Evolutionary conservation across 169 alveolate genomes (phyloP).

Genomic region (Theileria sp.): DNA sequence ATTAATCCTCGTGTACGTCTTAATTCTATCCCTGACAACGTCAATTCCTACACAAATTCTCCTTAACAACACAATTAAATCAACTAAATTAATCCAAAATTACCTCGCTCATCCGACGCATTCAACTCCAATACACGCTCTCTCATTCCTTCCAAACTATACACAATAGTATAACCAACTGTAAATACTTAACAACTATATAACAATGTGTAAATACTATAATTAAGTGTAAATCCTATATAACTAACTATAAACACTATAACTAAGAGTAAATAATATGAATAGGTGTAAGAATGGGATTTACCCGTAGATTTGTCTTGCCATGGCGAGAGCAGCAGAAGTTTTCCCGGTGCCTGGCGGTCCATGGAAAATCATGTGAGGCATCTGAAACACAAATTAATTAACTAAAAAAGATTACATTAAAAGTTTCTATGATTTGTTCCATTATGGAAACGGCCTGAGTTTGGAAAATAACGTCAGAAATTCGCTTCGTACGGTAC

Average conservation of each 20-base stretch:
- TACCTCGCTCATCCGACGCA: slow-evolving; percentile 98
- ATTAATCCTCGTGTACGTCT: slow-evolving; percentile 93
- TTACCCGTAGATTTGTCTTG: slow-evolving; percentile 91
- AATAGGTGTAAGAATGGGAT: neutral
- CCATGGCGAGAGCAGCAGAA: slow-evolving; percentile 93
- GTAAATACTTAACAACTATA: too few relatives aligned
- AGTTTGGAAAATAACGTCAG: slow-evolving; percentile 79
- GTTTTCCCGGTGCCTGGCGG: slow-evolving; percentile 99
- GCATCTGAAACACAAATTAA: slow-evolving; percentile 73
- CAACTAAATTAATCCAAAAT: neutral
- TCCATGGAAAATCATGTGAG: slow-evolving; percentile 94
- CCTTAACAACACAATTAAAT: too few relatives aligned
- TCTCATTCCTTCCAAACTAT: slow-evolving; percentile 84
- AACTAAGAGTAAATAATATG: too few relatives aligned
- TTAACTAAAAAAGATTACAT: slow-evolving; percentile 28
- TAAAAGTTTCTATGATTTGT: slow-evolving; percentile 72
- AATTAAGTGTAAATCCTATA: too few relatives aligned
- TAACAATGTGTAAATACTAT: too few relatives aligned
- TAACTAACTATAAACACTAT: too few relatives aligned
- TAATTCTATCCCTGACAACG: slow-evolving; percentile 96
- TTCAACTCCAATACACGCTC: slow-evolving; percentile 94
- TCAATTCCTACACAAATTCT: slow-evolving; percentile 92
- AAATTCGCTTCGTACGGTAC: slow-evolving; percentile 77
- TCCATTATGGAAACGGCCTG: slow-evolving; percentile 78
- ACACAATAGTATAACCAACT: too few relatives aligned